A percentile compares a stretch with the other conserved stretches of the same genome.
phyloP scores from a whole-genome alignment of 2,329 filamentous ascomycete species.

The Colletotrichum sidae region DNA sequence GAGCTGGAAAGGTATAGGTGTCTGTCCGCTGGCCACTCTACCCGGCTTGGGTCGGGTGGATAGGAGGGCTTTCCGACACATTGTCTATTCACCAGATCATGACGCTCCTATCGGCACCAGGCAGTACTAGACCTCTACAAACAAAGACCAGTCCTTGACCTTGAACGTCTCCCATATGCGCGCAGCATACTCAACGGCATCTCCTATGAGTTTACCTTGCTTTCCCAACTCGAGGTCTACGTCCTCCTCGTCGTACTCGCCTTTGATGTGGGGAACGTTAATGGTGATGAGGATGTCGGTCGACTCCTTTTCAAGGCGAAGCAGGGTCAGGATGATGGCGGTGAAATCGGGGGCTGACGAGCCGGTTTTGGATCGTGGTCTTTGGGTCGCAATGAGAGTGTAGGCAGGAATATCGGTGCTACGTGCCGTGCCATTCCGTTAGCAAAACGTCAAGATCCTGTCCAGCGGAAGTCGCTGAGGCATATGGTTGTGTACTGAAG shows the following conservation, averaged over 20 bases:
- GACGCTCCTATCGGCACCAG: neutral
- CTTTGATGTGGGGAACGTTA: slow-evolving; percentile 86
- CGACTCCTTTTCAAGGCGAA: slow-evolving; percentile 78
- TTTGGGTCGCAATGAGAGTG: slow-evolving; percentile 76
- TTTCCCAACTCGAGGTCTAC: slow-evolving; percentile 75
- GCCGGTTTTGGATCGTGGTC: slow-evolving; percentile 49
- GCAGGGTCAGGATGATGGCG: slow-evolving; percentile 79
- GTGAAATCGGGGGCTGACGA: slow-evolving; percentile 71
- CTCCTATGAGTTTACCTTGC: slow-evolving; percentile 75
- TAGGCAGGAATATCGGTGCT: slow-evolving; percentile 70
- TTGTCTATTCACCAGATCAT: too few species aligned
- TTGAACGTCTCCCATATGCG: slow-evolving; percentile 79
- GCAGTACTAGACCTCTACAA: slow-evolving; percentile 56
- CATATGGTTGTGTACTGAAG: neutral
- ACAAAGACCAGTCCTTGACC: slow-evolving; percentile 84
- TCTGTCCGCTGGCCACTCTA: too few species aligned
- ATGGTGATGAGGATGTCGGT: slow-evolving; percentile 89
- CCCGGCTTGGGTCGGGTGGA: too few species aligned
- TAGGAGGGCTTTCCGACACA: too few species aligned
- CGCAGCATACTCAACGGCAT: slow-evolving; percentile 75
- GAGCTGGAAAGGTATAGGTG: too few species aligned
- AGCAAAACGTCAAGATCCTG: slow-evolving; percentile 22
- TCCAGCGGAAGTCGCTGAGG: neutral
- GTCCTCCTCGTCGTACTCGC: slow-evolving; percentile 78
- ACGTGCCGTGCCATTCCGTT: slow-evolving; percentile 2